Percentiles rank a stretch among this genome's conserved stretches.
Conservation (phyloP, 2,329 filamentous ascomycete genomes). For the Pseudofabraea citricarpa region DNA sequence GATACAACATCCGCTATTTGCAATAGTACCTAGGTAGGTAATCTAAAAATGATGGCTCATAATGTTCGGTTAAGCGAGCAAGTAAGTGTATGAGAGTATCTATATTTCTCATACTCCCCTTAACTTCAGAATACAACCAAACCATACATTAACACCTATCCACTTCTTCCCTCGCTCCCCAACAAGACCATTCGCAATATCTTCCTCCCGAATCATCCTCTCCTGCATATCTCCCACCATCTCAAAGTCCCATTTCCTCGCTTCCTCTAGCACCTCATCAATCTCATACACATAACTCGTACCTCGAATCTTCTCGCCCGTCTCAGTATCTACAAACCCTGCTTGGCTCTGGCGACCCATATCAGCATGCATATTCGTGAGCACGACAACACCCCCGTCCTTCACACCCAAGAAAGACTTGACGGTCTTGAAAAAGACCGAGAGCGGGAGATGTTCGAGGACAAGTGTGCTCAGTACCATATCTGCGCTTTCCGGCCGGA, state of each 20-base stretch:
- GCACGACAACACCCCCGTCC: slow-evolving; percentile 42
- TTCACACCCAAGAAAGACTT: slow-evolving; percentile 39
- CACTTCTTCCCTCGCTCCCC: slow-evolving; percentile 60
- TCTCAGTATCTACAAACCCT: slow-evolving; percentile 51
- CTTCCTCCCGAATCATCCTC: slow-evolving; percentile 41
- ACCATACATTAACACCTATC: slow-evolving; percentile 52
- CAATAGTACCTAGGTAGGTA: too few species aligned
- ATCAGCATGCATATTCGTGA: slow-evolving; percentile 66
- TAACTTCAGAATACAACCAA: slow-evolving; percentile 41
- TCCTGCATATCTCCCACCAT: slow-evolving; percentile 37
- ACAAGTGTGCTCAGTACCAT: slow-evolving; percentile 57
- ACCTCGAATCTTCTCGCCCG: slow-evolving; percentile 53
- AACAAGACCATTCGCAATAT: slow-evolving; percentile 30
- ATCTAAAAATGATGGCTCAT: too few species aligned
- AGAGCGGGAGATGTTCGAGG: slow-evolving; percentile 55
- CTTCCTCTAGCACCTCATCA: slow-evolving; percentile 45
- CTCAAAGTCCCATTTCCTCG: slow-evolving; percentile 38
- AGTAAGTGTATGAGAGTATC: too few species aligned
- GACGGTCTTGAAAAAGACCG: slow-evolving; percentile 43
- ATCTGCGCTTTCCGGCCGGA: slow-evolving; percentile 24
- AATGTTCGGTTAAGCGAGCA: too few species aligned
- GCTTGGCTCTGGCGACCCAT: slow-evolving; percentile 57
- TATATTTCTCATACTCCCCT: too few species aligned
- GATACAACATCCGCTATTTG: too few species aligned
- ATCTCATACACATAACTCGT: slow-evolving; percentile 52